These are phyloP conservation scores for Flammula alnicola DNA, from an alignment of 1,284 basidiomycete species.

Conservation along the genomic window DNA sequence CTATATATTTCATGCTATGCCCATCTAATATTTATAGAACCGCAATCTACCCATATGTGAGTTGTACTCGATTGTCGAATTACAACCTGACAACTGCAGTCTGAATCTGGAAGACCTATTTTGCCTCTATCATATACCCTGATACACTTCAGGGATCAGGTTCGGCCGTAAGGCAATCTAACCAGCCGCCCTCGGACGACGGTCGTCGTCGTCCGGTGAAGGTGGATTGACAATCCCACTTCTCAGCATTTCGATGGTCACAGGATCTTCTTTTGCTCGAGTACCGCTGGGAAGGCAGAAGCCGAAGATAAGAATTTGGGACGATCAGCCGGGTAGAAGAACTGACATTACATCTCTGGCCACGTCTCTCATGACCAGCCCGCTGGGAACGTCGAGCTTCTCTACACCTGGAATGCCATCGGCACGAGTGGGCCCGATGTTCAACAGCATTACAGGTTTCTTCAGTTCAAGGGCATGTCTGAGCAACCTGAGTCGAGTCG, in stretches of 20 bases:
- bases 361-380: constrained; percentile 69
- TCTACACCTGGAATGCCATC: constrained; percentile 75
- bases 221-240: constrained; percentile 62
- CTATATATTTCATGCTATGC: constrained; percentile 3
- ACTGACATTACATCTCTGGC: constrained; percentile 62
- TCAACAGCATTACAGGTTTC: constrained; percentile 83
- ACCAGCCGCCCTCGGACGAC: constrained; percentile 25
- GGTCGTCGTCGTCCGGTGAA: constrained; percentile 41
- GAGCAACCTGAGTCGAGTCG: constrained; percentile 56
- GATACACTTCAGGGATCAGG: neutral
- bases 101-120: constrained; percentile 4
- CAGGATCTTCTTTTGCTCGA: constrained; percentile 41
- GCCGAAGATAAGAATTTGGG: neutral
- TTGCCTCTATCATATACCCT: constrained; percentile 1
- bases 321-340: constrained; percentile 5
- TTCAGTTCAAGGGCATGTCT: constrained; percentile 76
- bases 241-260: constrained; percentile 51
- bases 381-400: constrained; percentile 77
- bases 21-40: constrained; percentile 10
- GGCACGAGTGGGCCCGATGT: constrained; percentile 85
- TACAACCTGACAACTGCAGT: constrained; percentile 9
- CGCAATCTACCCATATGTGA: constrained; percentile 12
- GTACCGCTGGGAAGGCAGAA: constrained; percentile 42
- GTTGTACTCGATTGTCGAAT: constrained; percentile 1
- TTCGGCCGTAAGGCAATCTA: constrained; percentile 15